Conservation (phyloP, 2,329 filamentous ascomycete species). For the Pseudogymnoascus sp. region DNA sequence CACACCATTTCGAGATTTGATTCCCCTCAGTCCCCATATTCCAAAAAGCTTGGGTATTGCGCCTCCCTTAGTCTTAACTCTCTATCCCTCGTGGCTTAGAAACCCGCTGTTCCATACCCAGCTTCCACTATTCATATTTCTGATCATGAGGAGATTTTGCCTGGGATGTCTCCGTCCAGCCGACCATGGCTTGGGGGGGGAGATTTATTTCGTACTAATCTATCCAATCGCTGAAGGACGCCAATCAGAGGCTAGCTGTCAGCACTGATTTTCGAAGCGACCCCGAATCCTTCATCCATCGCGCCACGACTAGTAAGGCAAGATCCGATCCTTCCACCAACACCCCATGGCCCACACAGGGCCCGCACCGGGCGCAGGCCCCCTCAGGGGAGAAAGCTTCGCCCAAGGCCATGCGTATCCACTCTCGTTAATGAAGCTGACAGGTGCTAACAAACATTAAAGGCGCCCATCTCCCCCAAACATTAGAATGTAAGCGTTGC, state of each 20-base stretch:
- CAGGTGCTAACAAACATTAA: background rate
- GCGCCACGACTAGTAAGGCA: background rate
- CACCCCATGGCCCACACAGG: background rate
- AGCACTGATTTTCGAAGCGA: background rate
- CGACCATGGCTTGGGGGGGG: background rate
- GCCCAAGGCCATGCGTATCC: background rate
- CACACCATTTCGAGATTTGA: background rate
- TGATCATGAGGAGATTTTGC: background rate
- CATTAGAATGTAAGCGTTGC: background rate
- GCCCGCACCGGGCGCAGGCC: background rate
- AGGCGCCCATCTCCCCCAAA: background rate
- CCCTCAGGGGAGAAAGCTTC: background rate
- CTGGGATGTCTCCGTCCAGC: background rate
- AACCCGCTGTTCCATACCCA: background rate
- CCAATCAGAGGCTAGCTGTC: background rate
- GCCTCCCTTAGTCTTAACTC: background rate
- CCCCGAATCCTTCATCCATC: background rate
- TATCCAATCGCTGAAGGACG: background rate
- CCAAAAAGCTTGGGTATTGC: background rate
- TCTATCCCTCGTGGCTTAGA: background rate
- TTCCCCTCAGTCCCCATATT: background rate
- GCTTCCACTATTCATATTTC: background rate
- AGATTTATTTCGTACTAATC: background rate
- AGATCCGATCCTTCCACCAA: slow-evolving; percentile 1
- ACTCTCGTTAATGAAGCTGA: background rate